Evolutionary conservation across 345 rosid species (phyloP), one percentile per base, ranked within the genome.

Genomic region (Ailanthus altissimus): DNA sequence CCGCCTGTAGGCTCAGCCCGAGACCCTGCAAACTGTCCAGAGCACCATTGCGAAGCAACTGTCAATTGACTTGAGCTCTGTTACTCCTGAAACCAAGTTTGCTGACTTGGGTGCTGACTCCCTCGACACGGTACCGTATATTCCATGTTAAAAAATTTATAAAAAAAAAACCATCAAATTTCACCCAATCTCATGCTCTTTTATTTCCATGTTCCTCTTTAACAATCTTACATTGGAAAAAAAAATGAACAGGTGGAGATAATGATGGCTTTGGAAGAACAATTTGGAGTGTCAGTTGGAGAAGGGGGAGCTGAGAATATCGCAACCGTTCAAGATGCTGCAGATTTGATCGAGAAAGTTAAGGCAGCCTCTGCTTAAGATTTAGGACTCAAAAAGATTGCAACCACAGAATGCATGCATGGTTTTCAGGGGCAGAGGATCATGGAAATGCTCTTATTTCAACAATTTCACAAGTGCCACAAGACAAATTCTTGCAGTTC

Each of bases 41-140:
- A 65, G 65, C 85, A 87, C 87, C 76, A 89, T 89, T 36, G 88
- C 94, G 3, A 89, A 89, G 85, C 92, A 90, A 79, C 81, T 89
- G 79, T 89, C 92, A 0, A 75, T 89, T 20, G 92, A 90, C 9
- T 84, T 68, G 23, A 80, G 82, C 86, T 32, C 84, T 0, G 88
- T 90, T 46, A 45, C 90, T n/a, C 90, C 89, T 21, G 83, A 83
- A 32, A 87, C 90, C 85, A 90, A 87, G 84, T 90, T 90, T 57
- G 84, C 85, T 18, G 94, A 90, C 78, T 61, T 90, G 87, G 94
- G 94, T 70, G 92, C 92, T 57, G 94, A 90, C 83, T 90, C 94
- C 26, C 92, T 90, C 18, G 90, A 90, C 85, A 88, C 86, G 70
- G 92, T 88, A 80, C 14, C 14, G 32, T 18, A 36, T 61, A 26